Evolutionary conservation across 495 filamentous ascomycete genomes (phyloP), one percentile per base, ranked within the genome.

Genomic region (Evansstolkia leycettana): DNA sequence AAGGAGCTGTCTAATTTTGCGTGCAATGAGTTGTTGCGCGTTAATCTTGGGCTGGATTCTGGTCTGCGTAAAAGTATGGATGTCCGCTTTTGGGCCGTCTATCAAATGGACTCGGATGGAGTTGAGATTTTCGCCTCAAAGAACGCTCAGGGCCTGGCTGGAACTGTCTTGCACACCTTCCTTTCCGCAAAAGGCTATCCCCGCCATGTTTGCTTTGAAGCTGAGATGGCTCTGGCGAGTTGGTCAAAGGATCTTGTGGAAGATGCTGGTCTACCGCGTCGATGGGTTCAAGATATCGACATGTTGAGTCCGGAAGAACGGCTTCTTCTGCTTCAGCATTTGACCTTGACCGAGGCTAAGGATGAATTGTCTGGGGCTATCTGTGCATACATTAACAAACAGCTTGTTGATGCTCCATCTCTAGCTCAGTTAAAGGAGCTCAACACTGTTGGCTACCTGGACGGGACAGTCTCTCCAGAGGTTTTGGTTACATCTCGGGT

Each of bases 131-230:
- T 67, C 32, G 46, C 67, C 2, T 78, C 73, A 8, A 73, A 73
- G 37, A 71, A 69, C 19, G 64, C 64, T 0, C 59, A 58, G 13
- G 67, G 72, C 33, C 38, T 72, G 2, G 48, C 55, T 5, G 60
- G 62, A 3, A 69, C 70, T 2, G 54, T 76, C 6, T 44, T 78
- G 8, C 73, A 78, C 39, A 72, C 73, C 0, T 76, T 70, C 41
- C 45, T 78, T 0, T 73, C 70, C 3, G 64, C 58, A 11, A 61
- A 62, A 31, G 57, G 57, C 5, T 67, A 64, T 31, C 48, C 60
- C 7, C 59, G 73, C 5, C 57, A 67, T 36, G 50, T 70, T 31
- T 73, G 71, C 41, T 70, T 73, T 33, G 57, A 68, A 36, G 53
- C 55, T 0, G 73, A 78, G 46, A 47, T 58, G 4, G 55, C 58